A percentile compares a stretch with the other conserved stretches of the same genome.
Conservation (phyloP, 768 basidiomycete genomes). For the Suillus tomentosus region DNA sequence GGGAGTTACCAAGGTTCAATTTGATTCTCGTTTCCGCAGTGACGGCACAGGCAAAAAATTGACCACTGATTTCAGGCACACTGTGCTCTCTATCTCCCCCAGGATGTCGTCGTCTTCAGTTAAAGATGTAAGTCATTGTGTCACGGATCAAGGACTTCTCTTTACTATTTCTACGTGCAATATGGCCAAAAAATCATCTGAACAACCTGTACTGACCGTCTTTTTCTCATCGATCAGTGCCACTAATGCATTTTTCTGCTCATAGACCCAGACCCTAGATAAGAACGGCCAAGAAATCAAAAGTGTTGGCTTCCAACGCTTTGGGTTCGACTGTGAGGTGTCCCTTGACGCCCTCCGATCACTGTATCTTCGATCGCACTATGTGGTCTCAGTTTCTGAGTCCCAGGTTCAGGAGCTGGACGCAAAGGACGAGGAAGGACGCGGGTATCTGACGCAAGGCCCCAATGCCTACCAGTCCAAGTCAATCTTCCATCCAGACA, state of each 20-base stretch:
- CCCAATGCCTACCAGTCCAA: slow-evolving; percentile 69
- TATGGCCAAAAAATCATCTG: slow-evolving; percentile 28
- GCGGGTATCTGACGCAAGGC: slow-evolving; percentile 56
- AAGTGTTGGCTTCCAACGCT: slow-evolving; percentile 80
- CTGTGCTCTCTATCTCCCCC: slow-evolving; percentile 5
- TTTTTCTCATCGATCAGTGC: not conserved
- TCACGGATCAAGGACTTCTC: not conserved
- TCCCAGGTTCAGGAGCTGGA: slow-evolving; percentile 40
- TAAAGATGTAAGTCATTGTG: slow-evolving; percentile 13
- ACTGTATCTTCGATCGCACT: slow-evolving; percentile 87
- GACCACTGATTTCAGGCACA: not conserved
- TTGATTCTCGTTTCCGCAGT: not conserved
- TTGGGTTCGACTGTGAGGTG: slow-evolving; percentile 90
- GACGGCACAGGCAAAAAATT: not conserved
- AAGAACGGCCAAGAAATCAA: slow-evolving; percentile 75
- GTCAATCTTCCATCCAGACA: slow-evolving; percentile 82
- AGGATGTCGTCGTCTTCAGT: slow-evolving; percentile 15
- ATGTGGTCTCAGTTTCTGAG: slow-evolving; percentile 50
- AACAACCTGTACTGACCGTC: slow-evolving; percentile 19
- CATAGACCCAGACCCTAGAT: slow-evolving; percentile 65
- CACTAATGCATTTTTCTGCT: slow-evolving; percentile 13
- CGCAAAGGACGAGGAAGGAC: slow-evolving; percentile 41
- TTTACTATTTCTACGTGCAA: not conserved
- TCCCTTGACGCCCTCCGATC: slow-evolving; percentile 77
- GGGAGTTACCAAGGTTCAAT: not conserved